Evolutionary conservation across 2,329 filamentous ascomycete species (phyloP), one percentile per base, ranked within the genome.

Genomic region (Sporothrix dimorphospora): DNA sequence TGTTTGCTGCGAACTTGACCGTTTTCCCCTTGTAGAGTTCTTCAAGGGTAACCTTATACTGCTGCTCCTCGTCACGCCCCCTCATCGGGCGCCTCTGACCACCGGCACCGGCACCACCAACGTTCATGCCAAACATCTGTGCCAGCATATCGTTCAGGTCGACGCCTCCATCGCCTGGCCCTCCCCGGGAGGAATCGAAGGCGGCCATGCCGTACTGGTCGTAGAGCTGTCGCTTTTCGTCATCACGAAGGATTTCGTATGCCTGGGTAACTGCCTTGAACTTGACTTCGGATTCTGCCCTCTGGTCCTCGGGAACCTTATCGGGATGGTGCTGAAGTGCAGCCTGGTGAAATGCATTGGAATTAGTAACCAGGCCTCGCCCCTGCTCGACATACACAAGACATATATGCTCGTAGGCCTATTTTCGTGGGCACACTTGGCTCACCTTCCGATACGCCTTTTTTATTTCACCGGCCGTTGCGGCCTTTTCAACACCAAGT

Each of bases 1-100:
- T 98, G 78, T 94, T 97, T 79, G 93, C 96, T 9, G 94, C 91
- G 81, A 99, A 98, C 83, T 97, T 96, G 79, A 97, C 96, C 0
- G 96, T 98, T 86, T 98, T 98, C 78, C 96, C 96, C 84, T 97
- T 98, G 87, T 98, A 99, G 42, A 99, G 86, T 82, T 99, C 96
- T 81, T 98, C 96, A 73, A 99, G 84, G 1, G 90, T 92, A 72
- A 98, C 93, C 80, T 94, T 91, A 83, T 99, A 98, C 77, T 93
- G 89, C 78, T 97, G 93, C 80, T 97, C 91, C 81, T 98, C 95
- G 76, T 94, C 91, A 70, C 88, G 89, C 61, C 95, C 94, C 77
- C 90, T 92, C 73, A 91, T 86, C 30, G 90, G 90, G 76, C 87
- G 85, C 75, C 85, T 85, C 12, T 89, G 88, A 77, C 84, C 80